phyloP scores from a whole-genome alignment of 2,329 filamentous ascomycete species.

The Fusarium sambucinum region DNA sequence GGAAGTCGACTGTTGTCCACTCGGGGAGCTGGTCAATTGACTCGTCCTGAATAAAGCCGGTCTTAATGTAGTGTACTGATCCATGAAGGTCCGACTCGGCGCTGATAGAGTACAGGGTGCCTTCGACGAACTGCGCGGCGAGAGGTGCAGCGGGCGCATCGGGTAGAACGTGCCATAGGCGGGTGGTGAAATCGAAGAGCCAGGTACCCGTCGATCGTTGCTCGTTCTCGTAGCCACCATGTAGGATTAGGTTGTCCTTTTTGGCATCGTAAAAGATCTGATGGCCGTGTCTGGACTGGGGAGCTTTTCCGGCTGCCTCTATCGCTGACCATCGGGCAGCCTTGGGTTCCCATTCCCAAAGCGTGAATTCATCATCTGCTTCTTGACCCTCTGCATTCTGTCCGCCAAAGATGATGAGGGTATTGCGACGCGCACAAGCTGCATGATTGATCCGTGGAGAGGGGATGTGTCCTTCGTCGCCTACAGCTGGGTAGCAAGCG shows the following conservation, averaged over 20 bases:
- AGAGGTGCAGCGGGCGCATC: slow-evolving; percentile 18
- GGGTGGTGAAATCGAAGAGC: slow-evolving; percentile 35
- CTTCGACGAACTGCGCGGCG: slow-evolving; percentile 29
- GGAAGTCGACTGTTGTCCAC: slow-evolving; percentile 34
- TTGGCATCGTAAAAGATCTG: slow-evolving; percentile 32
- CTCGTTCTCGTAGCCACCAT: slow-evolving; percentile 24
- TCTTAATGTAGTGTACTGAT: slow-evolving; percentile 30
- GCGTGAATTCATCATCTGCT: slow-evolving; percentile 25
- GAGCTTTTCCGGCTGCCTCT: slow-evolving; percentile 22
- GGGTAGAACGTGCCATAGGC: slow-evolving; percentile 27
- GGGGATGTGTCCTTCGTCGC: slow-evolving; percentile 16
- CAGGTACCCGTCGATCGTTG: slow-evolving; percentile 24
- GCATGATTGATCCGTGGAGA: slow-evolving; percentile 23
- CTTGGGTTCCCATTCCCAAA: slow-evolving; percentile 38
- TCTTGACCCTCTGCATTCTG: slow-evolving; percentile 5
- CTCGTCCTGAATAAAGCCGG: slow-evolving; percentile 18
- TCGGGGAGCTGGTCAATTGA: background rate
- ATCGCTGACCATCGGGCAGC: slow-evolving; percentile 21
- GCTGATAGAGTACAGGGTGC: slow-evolving; percentile 36
- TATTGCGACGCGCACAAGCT: slow-evolving; percentile 22
- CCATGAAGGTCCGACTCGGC: slow-evolving; percentile 31
- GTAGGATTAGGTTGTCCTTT: slow-evolving; percentile 31
- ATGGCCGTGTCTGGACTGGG: slow-evolving; percentile 12
- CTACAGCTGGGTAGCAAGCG: slow-evolving; percentile 38
- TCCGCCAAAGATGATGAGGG: slow-evolving; percentile 34